These are phyloP conservation scores for Hydnomerulius pinastri DNA, from an alignment of 768 basidiomycete species.

Conservation along the genomic window DNA sequence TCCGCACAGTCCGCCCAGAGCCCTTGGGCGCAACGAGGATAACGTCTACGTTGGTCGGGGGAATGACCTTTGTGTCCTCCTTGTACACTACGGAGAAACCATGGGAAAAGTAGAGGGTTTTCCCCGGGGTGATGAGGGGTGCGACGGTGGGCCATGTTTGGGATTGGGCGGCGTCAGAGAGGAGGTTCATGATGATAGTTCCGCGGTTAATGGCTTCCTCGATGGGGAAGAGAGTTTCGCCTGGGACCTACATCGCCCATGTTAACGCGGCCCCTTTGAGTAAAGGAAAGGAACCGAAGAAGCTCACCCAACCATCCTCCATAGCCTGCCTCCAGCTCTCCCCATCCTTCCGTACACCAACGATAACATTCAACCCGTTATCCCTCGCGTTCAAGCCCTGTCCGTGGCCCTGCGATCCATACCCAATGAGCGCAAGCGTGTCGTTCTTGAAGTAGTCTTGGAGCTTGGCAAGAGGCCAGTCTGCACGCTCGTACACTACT, in stretches of 20 bases:
- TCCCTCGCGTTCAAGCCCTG: constrained; percentile 99
- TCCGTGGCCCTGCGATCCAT: constrained; percentile 98
- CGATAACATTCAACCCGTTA: constrained; percentile 97
- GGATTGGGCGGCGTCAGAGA: constrained; percentile 99
- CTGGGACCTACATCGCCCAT: constrained; percentile 65
- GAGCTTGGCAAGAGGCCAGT: constrained; percentile 97
- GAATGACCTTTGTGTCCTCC: constrained; percentile 92
- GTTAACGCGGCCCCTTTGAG: neutral
- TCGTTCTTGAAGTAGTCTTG: constrained; percentile 99
- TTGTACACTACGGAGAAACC: constrained; percentile 99
- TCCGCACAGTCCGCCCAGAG: constrained; percentile 97
- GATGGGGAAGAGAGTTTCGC: constrained; percentile 97
- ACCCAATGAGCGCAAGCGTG: constrained; percentile 97
- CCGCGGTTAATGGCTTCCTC: constrained; percentile 95
- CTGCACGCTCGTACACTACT: constrained; percentile 90
- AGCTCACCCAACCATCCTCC: constrained; percentile 93
- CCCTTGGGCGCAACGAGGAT: constrained; percentile 99
- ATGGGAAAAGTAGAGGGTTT: constrained; percentile 99
- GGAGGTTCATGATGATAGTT: constrained; percentile 99
- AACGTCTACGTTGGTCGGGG: constrained; percentile 93
- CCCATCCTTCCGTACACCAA: constrained; percentile 96
- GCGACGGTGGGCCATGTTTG: constrained; percentile 88
- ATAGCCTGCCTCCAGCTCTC: constrained; percentile 96
- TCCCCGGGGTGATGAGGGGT: constrained; percentile 98
- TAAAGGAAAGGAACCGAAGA: neutral